These are phyloP conservation scores for Populus alba DNA, from an alignment of 345 rosid species.

Conservation along the genomic window DNA sequence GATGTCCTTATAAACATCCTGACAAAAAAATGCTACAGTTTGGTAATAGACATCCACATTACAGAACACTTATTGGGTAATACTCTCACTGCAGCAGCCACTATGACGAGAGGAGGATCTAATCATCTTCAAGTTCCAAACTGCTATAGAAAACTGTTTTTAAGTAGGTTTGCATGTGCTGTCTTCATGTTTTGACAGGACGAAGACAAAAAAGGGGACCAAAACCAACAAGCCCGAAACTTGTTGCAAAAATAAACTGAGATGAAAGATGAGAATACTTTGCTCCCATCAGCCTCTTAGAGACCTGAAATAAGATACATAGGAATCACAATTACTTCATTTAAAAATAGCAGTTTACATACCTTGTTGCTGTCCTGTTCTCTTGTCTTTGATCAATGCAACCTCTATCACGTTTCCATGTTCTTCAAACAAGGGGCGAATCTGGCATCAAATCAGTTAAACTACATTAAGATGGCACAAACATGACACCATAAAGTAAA, in stretches of 20 bases:
- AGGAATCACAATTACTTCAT: slow-evolving; percentile 41
- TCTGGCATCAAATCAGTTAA: slow-evolving; percentile 42
- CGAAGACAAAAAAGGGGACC: slow-evolving; percentile 43
- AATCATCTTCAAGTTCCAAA: slow-evolving; percentile 42
- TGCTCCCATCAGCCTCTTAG: slow-evolving; percentile 94
- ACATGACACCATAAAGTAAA: neutral
- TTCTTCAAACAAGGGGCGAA: slow-evolving; percentile 78
- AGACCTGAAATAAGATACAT: slow-evolving; percentile 67
- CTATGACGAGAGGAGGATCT: slow-evolving; percentile 46
- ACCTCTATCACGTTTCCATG: slow-evolving; percentile 93
- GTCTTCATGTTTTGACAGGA: slow-evolving; percentile 58
- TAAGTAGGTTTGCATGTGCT: slow-evolving; percentile 47
- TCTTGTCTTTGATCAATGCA: slow-evolving; percentile 91
- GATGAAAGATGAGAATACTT: slow-evolving; percentile 71
- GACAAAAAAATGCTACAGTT: slow-evolving; percentile 40
- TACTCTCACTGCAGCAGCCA: slow-evolving; percentile 51
- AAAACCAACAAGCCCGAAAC: slow-evolving; percentile 63
- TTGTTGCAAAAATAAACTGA: slow-evolving; percentile 71
- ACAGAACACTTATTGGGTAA: slow-evolving; percentile 34
- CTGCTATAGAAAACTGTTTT: slow-evolving; percentile 42
- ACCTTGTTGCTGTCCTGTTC: slow-evolving; percentile 98
- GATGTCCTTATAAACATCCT: slow-evolving; percentile 38
- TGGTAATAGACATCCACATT: slow-evolving; percentile 43
- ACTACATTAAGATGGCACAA: neutral
- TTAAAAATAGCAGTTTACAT: slow-evolving; percentile 39